Percentiles rank a stretch among this genome's conserved stretches.
Evolutionary conservation across 306 rosid species (phyloP).

Genomic region (Neltuma alba): DNA sequence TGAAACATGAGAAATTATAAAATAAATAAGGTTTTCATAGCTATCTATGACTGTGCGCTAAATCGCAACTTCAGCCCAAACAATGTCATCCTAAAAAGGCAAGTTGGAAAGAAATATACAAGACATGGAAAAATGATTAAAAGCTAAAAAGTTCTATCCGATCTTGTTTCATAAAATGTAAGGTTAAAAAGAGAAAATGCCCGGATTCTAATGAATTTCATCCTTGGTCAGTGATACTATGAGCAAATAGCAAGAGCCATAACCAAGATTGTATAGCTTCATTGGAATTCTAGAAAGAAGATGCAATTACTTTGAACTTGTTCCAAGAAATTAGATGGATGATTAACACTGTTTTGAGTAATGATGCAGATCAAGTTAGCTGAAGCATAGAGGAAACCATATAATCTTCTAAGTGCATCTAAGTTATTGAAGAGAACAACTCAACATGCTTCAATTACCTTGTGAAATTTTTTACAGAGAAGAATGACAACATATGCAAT

Average conservation of each 20-base stretch:
- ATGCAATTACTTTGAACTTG: neutral
- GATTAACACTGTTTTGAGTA: neutral
- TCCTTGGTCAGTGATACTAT: neutral
- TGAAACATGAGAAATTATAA: neutral
- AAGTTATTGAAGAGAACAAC: neutral
- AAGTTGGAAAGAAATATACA: neutral
- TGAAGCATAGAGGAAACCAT: neutral
- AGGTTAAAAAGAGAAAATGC: neutral
- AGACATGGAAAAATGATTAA: neutral
- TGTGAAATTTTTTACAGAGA: neutral
- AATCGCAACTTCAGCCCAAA: neutral
- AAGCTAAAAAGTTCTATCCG: neutral
- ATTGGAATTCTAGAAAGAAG: neutral
- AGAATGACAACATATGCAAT: neutral
- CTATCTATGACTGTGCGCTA: neutral
- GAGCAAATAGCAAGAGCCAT: neutral
- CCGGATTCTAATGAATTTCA: too few species aligned
- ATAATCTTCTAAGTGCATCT: neutral
- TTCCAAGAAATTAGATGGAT: neutral
- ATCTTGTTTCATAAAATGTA: neutral
- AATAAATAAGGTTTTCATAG: neutral
- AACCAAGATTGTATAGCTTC: neutral
- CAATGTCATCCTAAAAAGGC: neutral
- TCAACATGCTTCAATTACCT: neutral
- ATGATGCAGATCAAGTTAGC: neutral